phyloP scores from a whole-genome alignment of 2,329 filamentous ascomycete genomes.

The Fusarium sp. region DNA sequence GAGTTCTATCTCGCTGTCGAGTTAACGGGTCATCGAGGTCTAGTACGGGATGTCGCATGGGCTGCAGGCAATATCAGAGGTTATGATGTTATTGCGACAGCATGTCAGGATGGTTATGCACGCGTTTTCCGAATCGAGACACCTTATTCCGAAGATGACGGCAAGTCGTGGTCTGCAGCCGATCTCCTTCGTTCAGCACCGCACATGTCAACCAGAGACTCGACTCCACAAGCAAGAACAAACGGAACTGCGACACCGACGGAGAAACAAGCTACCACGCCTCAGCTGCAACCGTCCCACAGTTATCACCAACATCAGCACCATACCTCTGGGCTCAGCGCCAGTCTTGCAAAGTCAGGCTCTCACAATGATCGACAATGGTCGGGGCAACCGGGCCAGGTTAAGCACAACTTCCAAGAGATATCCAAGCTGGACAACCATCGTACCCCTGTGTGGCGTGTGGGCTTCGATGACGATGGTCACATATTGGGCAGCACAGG shows the following conservation, averaged over 20 bases:
- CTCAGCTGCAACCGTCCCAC: conserved; percentile 37
- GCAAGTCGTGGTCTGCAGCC: conserved; percentile 59
- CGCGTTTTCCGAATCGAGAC: conserved; percentile 86
- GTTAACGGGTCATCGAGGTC: conserved; percentile 74
- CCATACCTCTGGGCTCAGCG: conserved; percentile 59
- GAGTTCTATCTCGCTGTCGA: conserved; percentile 88
- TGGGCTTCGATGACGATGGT: conserved; percentile 75
- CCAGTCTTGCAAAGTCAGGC: conserved; percentile 62
- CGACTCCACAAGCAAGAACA: conserved; percentile 46
- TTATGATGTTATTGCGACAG: conserved; percentile 89
- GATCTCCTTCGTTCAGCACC: conserved; percentile 53
- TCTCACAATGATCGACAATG: conserved; percentile 59
- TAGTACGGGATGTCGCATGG: conserved; percentile 92
- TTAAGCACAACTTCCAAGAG: conserved; percentile 70
- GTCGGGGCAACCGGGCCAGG: conserved; percentile 69
- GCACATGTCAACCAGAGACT: conserved; percentile 36
- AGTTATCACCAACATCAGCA: conserved; percentile 48
- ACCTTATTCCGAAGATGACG: conserved; percentile 57
- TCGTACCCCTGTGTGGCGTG: conserved; percentile 77
- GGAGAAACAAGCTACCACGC: conserved; percentile 35
- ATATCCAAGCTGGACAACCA: conserved; percentile 74
- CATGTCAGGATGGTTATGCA: conserved; percentile 89
- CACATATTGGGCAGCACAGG: conserved; percentile 80
- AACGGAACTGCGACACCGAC: conserved; percentile 38
- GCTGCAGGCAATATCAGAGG: conserved; percentile 90